These are phyloP conservation scores for Boletus vermiculosoides DNA, from an alignment of 768 basidiomycete species.

Conservation along the genomic window DNA sequence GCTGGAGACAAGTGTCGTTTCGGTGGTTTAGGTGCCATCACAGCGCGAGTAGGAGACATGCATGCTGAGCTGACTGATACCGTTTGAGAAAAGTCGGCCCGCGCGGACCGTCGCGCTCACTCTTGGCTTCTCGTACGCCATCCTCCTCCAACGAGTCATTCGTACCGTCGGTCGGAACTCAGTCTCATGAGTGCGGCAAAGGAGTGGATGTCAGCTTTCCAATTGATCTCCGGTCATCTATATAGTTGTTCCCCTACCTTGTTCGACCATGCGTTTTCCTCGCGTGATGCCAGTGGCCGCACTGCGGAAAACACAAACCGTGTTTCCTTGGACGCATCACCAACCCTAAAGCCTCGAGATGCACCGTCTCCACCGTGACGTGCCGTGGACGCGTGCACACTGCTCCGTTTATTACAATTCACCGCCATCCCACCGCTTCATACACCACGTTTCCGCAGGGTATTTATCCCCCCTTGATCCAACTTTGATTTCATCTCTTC, in stretches of 20 bases:
- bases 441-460: slow-evolving; percentile 1
- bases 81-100: slow-evolving; percentile 14
- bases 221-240: no score
- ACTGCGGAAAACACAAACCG: neutral
- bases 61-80: neutral
- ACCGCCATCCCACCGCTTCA: neutral
- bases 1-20: slow-evolving; percentile 52
- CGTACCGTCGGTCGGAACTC: no score
- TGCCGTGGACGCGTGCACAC: neutral
- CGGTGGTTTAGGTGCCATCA: slow-evolving; percentile 37
- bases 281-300: neutral
- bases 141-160: no score
- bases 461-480: neutral
- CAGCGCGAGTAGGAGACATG: neutral
- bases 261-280: neutral
- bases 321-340: neutral
- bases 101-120: neutral
- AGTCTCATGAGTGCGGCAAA: no score
- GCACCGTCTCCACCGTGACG: neutral
- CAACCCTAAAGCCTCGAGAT: neutral
- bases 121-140: no score
- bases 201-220: no score
- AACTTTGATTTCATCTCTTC: neutral
- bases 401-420: neutral
- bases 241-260: no score